Evolutionary conservation across 768 basidiomycete species (phyloP), one percentile per base, ranked within the genome.

Genomic region (Chalciporus pseudorubinellus): DNA sequence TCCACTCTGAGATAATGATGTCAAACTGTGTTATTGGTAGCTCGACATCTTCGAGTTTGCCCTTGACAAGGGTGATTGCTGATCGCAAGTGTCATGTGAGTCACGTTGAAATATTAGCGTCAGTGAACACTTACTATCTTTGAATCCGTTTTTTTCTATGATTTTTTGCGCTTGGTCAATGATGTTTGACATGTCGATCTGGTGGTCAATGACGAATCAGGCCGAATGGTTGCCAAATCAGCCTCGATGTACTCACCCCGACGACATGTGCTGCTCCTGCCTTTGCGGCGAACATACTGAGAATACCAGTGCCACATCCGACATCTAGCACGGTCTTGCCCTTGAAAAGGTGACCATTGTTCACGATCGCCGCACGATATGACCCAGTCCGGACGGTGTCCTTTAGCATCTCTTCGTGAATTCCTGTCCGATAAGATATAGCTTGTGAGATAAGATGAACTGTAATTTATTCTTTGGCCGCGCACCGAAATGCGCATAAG

Each of bases 121-220:
- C 45, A 42, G 19, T n/a, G 43, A 42, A 38, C 18, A 76, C 92
- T 59, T 56, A 98, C 95, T 88, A 67, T 97, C 88, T 73, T 86
- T 84, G 79, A 98, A 98, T 44, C 95, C 95, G 60, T 99, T 99
- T 14, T 91, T 89, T 61, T 93, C 87, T 59, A 98, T 85, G 57
- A 99, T 99, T 72, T 92, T 95, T 76, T 87, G 83, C 3, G 97
- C 97, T 75, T 98, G 95, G 75, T 98, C 97, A 71, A 98, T 91
- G 73, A 99, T 99, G 75, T 99, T 99, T 51, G 94, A 97, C 97
- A 99, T 99, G 75, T 99, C 97, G 72, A 99, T 95, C 92, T 95
- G 43, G 41, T 52, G 42, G 26, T 45, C 6, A 39, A 44, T 43
- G 20, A 59, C 50, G 46, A 31, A 60, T 57, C 46, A 65, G 51